Conservation (phyloP, 225 moss, liverwort and hornwort genomes). For the Rhytidiadelphus loreus region DNA sequence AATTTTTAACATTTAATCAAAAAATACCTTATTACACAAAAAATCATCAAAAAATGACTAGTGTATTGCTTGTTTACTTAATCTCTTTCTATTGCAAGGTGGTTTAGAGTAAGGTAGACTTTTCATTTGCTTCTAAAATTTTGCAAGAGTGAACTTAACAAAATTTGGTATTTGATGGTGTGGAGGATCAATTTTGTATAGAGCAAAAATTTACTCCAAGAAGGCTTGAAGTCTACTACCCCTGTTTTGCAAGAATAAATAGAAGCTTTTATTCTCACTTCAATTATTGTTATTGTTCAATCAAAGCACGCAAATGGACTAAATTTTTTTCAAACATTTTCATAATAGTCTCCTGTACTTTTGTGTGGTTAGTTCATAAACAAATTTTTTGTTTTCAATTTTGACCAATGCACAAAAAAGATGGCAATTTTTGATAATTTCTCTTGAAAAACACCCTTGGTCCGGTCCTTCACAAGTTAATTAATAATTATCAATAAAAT, state of each 20-base stretch:
- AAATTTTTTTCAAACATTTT: no score
- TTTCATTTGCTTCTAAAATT: neutral
- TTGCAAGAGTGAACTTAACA: neutral
- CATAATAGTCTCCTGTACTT: no score
- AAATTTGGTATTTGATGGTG: no score
- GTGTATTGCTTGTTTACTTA: accelerated
- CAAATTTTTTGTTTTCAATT: no score
- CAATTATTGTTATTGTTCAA: neutral
- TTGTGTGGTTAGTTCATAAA: no score
- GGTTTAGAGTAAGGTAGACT: neutral
- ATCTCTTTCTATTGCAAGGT: accelerated
- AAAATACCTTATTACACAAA: neutral
- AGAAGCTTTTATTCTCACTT: neutral
- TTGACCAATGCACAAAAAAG: no score
- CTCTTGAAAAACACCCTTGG: no score
- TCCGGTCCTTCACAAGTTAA: no score
- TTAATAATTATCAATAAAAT: no score
- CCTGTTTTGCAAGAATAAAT: accelerated
- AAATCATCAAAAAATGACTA: neutral
- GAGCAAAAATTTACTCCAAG: neutral
- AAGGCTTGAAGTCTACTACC: neutral
- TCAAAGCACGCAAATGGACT: no score
- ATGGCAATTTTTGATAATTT: no score
- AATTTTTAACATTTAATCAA: neutral
- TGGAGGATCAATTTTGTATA: neutral